These are phyloP conservation scores for Erucastrum elatum DNA, from an alignment of 345 rosid species.

Conservation along the genomic window DNA sequence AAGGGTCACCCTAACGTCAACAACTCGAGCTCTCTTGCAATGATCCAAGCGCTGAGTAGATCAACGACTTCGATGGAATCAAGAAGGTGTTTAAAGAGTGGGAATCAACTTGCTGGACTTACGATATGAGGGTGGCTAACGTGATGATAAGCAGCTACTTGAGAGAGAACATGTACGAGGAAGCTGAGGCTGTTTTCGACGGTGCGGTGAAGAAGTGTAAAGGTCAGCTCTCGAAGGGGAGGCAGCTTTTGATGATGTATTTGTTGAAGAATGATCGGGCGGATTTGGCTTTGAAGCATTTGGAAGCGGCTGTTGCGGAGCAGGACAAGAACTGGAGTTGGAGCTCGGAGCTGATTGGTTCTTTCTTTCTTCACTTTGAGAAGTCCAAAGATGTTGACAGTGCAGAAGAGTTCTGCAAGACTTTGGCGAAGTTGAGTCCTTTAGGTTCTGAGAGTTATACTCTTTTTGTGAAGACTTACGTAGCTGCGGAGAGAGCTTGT, in stretches of 20 bases:
- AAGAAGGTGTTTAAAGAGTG: constrained; percentile 56
- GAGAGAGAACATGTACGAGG: constrained; percentile 49
- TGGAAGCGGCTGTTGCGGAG: constrained; percentile 47
- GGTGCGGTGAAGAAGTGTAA: constrained; percentile 39
- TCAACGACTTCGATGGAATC: constrained; percentile 55
- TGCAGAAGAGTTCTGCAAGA: constrained; percentile 53
- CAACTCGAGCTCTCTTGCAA: constrained; percentile 51
- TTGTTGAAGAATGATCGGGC: constrained; percentile 44
- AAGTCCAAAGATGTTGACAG: constrained; percentile 53
- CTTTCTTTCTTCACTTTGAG: constrained; percentile 47
- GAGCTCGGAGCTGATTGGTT: constrained; percentile 27
- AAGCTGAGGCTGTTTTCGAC: constrained; percentile 52
- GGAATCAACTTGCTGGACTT: constrained; percentile 52
- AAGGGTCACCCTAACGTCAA: constrained; percentile 32
- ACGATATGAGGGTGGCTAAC: constrained; percentile 60
- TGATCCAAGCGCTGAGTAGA: constrained; percentile 58
- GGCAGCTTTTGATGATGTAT: constrained; percentile 60
- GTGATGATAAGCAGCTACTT: constrained; percentile 51
- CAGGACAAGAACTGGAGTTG: constrained; percentile 47
- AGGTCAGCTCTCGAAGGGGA: constrained; percentile 44
- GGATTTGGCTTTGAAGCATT: constrained; percentile 49
- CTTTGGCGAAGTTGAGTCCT: constrained; percentile 42
- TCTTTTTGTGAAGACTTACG: constrained; percentile 52
- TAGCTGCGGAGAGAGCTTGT: constrained; percentile 52
- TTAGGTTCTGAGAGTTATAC: constrained; percentile 40